These are phyloP conservation scores for Parsonsia alboflavescens DNA, from an alignment of 257 asterid species.

Conservation along the genomic window DNA sequence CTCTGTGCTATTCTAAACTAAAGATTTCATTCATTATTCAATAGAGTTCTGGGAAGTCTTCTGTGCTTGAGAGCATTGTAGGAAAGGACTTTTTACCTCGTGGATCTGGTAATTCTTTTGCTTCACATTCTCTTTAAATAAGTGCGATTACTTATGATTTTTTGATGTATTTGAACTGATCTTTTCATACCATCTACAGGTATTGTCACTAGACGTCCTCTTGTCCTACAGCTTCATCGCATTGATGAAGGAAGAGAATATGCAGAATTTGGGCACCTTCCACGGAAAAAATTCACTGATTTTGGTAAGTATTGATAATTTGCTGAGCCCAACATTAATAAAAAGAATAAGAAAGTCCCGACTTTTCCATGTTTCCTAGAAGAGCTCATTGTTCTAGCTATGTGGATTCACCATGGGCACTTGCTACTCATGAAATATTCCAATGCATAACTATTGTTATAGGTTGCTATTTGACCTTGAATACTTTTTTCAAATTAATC, in stretches of 20 bases:
- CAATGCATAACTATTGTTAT: not conserved
- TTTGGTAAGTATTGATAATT: slow-evolving; percentile 53
- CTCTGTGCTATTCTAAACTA: not conserved
- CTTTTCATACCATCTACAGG: slow-evolving; percentile 41
- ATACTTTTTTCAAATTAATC: not conserved
- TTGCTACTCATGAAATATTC: not conserved
- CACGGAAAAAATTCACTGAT: slow-evolving; percentile 76
- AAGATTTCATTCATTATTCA: slow-evolving; percentile 14
- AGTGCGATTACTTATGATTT: not conserved
- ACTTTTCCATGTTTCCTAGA: not conserved
- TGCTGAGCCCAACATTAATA: not conserved
- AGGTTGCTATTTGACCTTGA: not conserved
- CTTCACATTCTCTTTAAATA: not conserved
- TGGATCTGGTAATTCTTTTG: slow-evolving; percentile 72
- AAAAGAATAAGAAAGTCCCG: not conserved
- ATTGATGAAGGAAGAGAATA: slow-evolving; percentile 85
- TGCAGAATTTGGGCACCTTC: slow-evolving; percentile 97
- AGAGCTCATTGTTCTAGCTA: not conserved
- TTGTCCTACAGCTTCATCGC: slow-evolving; percentile 92
- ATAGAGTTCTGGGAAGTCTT: slow-evolving; percentile 97
- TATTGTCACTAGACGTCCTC: slow-evolving; percentile 96
- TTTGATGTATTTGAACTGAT: slow-evolving; percentile 4
- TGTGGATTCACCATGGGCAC: not conserved
- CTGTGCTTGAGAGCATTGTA: slow-evolving; percentile 94
- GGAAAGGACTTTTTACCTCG: slow-evolving; percentile 98